Conservation (phyloP, 2,329 filamentous ascomycete genomes). For the Fusarium buharicum region DNA sequence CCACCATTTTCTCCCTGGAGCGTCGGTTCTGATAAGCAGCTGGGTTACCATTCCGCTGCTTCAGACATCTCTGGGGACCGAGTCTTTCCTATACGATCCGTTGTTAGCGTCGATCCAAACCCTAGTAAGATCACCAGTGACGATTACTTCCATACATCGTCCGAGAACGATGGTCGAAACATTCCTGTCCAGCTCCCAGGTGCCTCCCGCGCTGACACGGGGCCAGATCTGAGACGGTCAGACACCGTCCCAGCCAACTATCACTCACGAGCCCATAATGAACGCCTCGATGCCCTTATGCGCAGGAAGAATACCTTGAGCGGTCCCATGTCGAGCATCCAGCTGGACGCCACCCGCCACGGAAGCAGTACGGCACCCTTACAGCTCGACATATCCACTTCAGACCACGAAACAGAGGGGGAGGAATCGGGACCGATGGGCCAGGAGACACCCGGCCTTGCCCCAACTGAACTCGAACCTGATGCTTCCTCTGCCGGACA, state of each 20-base stretch:
- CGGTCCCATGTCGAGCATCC: constrained; percentile 58
- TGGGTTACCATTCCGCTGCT: constrained; percentile 45
- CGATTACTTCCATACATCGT: constrained; percentile 52
- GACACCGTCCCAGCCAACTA: constrained; percentile 44
- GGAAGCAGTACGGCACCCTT: constrained; percentile 49
- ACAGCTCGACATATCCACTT: constrained; percentile 47
- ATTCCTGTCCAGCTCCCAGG: constrained; percentile 47
- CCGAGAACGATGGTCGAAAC: constrained; percentile 48
- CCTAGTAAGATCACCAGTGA: constrained; percentile 54
- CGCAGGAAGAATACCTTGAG: constrained; percentile 51
- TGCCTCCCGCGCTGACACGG: constrained; percentile 46
- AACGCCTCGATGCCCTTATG: constrained; percentile 31
- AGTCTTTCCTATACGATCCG: constrained; percentile 85
- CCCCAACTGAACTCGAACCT: constrained; percentile 1
- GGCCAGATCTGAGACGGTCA: constrained; percentile 42
- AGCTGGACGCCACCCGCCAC: constrained; percentile 56
- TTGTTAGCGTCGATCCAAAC: constrained; percentile 74
- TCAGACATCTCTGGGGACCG: constrained; percentile 63
- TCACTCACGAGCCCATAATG: constrained; percentile 32
- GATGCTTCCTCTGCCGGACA: constrained; percentile 38
- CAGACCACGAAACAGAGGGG: constrained; percentile 49
- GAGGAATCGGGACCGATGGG: constrained; percentile 44
- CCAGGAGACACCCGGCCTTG: background rate
- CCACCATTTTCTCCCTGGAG: constrained; percentile 55
- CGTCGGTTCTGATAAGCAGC: constrained; percentile 55